These are phyloP conservation scores for Taiozyma sp. DNA, from an alignment of 1,139 yeast genomes.

Conservation along the genomic window DNA sequence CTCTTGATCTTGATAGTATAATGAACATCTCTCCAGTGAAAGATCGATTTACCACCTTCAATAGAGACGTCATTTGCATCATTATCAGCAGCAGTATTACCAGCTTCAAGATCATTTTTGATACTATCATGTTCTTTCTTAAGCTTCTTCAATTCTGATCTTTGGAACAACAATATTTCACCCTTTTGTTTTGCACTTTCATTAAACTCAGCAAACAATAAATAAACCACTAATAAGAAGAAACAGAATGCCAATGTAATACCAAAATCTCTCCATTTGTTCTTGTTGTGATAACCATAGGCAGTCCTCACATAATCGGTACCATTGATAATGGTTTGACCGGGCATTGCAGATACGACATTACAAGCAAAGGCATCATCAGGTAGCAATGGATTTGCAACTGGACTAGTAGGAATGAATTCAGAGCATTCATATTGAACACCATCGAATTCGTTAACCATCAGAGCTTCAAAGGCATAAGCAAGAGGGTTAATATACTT, in stretches of 20 bases:
- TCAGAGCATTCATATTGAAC: neutral
- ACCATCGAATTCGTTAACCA: neutral
- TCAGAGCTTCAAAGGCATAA: neutral
- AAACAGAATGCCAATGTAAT: neutral
- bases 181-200: neutral
- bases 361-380: conserved; percentile 52
- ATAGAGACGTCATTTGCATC: neutral
- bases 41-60: neutral
- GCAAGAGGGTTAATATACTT: neutral
- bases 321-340: conserved; percentile 52
- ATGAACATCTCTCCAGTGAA: neutral
- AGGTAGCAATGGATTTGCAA: conserved; percentile 35
- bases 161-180: neutral
- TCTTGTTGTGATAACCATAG: conserved; percentile 52
- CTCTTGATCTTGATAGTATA: neutral
- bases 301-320: conserved; percentile 47
- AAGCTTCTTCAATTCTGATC: neutral
- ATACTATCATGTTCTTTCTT: neutral
- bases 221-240: too few relatives aligned
- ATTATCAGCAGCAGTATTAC: neutral
- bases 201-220: neutral
- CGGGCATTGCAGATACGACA: conserved; percentile 60
- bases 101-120: neutral
- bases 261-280: conserved; percentile 22
- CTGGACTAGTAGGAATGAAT: conserved; percentile 30